phyloP scores from a whole-genome alignment of 768 basidiomycete species.

The Psilocybe azurescens region DNA sequence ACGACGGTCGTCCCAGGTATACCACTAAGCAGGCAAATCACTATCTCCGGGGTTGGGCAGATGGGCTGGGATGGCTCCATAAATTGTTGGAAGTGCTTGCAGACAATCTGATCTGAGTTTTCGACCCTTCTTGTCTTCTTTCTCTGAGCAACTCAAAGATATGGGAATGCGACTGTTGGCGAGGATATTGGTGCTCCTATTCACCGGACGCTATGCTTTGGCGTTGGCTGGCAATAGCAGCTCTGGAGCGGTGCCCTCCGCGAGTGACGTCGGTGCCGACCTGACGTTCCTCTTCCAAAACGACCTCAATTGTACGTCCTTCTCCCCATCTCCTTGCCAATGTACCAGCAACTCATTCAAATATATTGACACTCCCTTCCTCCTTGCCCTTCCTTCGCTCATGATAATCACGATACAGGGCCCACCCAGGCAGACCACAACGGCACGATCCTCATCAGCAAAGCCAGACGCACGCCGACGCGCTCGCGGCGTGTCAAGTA shows the following conservation, averaged over 20 bases:
- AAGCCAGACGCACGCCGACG: slow-evolving; percentile 17
- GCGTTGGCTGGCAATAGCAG: neutral
- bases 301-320: slow-evolving; percentile 35
- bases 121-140: too few relatives aligned
- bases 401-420: slow-evolving; percentile 19
- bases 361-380: neutral
- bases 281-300: slow-evolving; percentile 38
- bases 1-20: too few relatives aligned
- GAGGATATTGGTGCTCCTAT: neutral
- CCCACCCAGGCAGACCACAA: slow-evolving; percentile 26
- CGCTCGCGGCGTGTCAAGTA: slow-evolving; percentile 20
- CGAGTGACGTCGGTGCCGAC: slow-evolving; percentile 24
- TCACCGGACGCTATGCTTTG: neutral
- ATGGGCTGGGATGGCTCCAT: too few relatives aligned
- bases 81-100: too few relatives aligned
- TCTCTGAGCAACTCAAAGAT: too few relatives aligned
- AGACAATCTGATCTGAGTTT: too few relatives aligned
- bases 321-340: too few relatives aligned
- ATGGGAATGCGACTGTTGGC: neutral
- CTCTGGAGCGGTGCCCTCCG: slow-evolving; percentile 13
- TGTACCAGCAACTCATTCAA: neutral
- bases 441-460: slow-evolving; percentile 23
- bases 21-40: too few relatives aligned
- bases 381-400: neutral
- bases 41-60: too few relatives aligned